phyloP scores from a whole-genome alignment of 305 asterid species.

The Caryopteris hybrid region DNA sequence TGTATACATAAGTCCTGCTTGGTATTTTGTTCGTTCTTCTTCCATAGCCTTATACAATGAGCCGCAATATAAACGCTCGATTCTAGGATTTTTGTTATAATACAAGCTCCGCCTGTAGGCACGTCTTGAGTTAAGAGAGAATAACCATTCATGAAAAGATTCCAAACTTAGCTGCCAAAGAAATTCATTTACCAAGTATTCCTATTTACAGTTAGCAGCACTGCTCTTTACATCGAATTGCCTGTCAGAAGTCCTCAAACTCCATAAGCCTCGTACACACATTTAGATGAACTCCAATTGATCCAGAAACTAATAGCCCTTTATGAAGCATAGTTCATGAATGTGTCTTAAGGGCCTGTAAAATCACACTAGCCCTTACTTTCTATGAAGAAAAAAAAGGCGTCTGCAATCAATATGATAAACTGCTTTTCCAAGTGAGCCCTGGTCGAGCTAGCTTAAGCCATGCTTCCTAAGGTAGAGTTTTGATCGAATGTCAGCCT shows the following conservation, averaged over 20 bases:
- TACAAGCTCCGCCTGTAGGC: background rate
- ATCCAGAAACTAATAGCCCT: background rate
- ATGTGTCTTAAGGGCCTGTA: background rate
- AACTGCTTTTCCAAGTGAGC: background rate
- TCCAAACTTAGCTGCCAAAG: background rate
- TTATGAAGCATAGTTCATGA: background rate
- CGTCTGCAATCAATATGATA: background rate
- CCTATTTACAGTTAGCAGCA: background rate
- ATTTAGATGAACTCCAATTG: background rate
- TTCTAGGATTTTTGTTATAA: background rate
- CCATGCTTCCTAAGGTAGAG: conserved; percentile 42
- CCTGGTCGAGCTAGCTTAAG: conserved; percentile 17
- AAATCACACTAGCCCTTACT: background rate
- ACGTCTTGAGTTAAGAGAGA: background rate
- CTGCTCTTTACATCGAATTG: background rate
- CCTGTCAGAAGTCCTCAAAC: background rate
- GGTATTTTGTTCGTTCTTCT: background rate
- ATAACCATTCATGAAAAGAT: background rate
- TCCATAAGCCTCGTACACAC: too few species aligned
- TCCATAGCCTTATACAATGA: conserved; percentile 1
- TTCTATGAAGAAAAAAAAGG: background rate
- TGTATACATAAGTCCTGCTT: background rate
- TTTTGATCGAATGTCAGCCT: conserved; percentile 73
- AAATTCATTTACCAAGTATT: background rate
- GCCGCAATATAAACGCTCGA: background rate